Conservation (phyloP, 257 asterid species). For the Solanum clarkiae region DNA sequence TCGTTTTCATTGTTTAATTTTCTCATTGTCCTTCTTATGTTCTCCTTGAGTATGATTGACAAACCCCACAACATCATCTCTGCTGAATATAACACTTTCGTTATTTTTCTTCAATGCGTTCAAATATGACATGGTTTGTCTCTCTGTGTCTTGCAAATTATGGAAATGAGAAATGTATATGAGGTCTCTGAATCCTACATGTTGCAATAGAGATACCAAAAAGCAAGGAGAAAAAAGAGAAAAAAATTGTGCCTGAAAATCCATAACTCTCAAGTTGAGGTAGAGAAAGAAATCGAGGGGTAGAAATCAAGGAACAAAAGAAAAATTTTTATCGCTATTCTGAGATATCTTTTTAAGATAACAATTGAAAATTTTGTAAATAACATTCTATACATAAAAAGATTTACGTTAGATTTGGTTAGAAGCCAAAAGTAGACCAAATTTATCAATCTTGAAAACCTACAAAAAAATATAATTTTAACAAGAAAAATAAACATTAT, state of each 20-base stretch:
- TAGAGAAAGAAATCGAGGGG: neutral
- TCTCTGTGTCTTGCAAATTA: neutral
- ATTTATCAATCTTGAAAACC: neutral
- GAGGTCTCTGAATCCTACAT: no score
- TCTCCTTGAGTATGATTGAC: neutral
- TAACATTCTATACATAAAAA: neutral
- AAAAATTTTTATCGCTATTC: neutral
- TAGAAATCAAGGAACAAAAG: neutral
- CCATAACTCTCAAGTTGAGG: no score
- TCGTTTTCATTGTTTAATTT: no score
- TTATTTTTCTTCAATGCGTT: neutral
- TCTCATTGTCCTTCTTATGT: neutral
- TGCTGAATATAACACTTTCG: neutral
- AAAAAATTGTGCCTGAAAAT: no score
- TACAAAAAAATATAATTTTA: no score
- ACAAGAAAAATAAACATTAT: neutral
- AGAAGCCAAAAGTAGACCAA: no score
- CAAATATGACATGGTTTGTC: neutral
- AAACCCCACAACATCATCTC: neutral
- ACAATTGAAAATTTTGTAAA: neutral
- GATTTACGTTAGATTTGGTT: neutral
- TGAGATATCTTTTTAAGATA: neutral
- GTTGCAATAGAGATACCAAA: no score
- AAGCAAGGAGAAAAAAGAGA: no score
- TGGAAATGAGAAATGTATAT: no score